These are phyloP conservation scores for Calvatia gigantea DNA, from an alignment of 768 basidiomycete species.

Conservation along the genomic window DNA sequence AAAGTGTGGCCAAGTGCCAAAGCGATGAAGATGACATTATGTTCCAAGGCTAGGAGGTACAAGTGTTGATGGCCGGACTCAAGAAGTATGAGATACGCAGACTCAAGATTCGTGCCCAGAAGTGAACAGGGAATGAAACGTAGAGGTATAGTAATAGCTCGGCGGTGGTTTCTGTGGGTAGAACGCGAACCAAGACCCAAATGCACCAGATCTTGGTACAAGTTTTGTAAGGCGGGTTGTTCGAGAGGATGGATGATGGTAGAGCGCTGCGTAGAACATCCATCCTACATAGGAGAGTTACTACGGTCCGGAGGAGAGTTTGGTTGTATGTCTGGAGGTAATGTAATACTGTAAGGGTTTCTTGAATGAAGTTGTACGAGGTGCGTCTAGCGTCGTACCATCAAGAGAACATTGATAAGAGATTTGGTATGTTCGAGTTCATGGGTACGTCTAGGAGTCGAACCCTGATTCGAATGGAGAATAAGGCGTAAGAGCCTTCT, in stretches of 20 bases:
- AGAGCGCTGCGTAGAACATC: constrained; percentile 64
- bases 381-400: constrained; percentile 48
- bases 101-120: constrained; percentile 59
- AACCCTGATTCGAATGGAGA: constrained; percentile 33
- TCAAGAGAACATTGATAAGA: constrained; percentile 34
- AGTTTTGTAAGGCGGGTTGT: constrained; percentile 6
- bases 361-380: constrained; percentile 49
- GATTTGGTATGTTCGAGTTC: constrained; percentile 34
- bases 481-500: constrained; percentile 54
- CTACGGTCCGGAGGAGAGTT: constrained; percentile 63
- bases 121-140: constrained; percentile 69
- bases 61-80: background rate
- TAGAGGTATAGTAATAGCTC: constrained; percentile 80
- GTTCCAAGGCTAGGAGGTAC: background rate
- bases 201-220: constrained; percentile 18
- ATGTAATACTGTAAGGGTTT: constrained; percentile 57
- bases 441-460: constrained; percentile 32
- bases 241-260: constrained; percentile 47
- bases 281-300: constrained; percentile 76
- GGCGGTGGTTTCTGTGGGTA: constrained; percentile 61
- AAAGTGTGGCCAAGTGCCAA: constrained; percentile 58
- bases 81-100: constrained; percentile 20
- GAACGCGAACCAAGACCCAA: constrained; percentile 48
- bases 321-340: constrained; percentile 88
- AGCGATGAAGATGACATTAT: constrained; percentile 31